phyloP scores from a whole-genome alignment of 805 yeast species.

The Suhomyces xylopsoci region DNA sequence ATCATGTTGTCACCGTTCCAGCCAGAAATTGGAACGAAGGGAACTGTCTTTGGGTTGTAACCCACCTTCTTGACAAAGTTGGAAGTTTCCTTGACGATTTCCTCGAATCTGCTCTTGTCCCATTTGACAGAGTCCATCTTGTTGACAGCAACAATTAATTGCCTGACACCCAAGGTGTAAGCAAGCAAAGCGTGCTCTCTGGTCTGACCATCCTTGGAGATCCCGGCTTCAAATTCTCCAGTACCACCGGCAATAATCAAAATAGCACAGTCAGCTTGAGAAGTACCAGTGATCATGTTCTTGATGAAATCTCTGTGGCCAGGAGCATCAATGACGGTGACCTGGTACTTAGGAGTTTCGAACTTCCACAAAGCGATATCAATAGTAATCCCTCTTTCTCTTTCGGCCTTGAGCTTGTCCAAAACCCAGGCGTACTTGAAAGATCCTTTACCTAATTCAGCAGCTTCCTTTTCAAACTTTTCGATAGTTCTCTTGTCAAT shows the following conservation, averaged over 20 bases:
- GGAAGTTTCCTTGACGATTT: slow-evolving; percentile 66
- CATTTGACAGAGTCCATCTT: slow-evolving; percentile 94
- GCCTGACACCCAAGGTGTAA: slow-evolving; percentile 84
- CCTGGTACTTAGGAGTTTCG: slow-evolving; percentile 86
- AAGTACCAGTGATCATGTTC: slow-evolving; percentile 94
- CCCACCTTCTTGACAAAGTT: slow-evolving; percentile 56
- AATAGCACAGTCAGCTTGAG: slow-evolving; percentile 91
- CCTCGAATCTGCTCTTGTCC: slow-evolving; percentile 78
- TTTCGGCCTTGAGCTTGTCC: slow-evolving; percentile 93
- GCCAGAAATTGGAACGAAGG: slow-evolving; percentile 90
- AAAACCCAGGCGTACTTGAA: slow-evolving; percentile 98
- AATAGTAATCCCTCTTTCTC: slow-evolving; percentile 96
- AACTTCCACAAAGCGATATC: slow-evolving; percentile 91
- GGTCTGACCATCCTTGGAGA: slow-evolving; percentile 60
- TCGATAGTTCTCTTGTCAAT: slow-evolving; percentile 98
- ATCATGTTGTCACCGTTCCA: slow-evolving; percentile 94
- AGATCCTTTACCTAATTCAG: slow-evolving; percentile 95
- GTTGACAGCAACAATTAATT: slow-evolving; percentile 87
- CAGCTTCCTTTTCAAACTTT: slow-evolving; percentile 98
- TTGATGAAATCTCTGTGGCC: slow-evolving; percentile 96
- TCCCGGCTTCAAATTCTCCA: slow-evolving; percentile 96
- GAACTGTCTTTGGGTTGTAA: slow-evolving; percentile 58
- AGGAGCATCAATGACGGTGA: slow-evolving; percentile 92
- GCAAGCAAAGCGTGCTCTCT: slow-evolving; percentile 85
- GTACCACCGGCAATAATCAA: slow-evolving; percentile 88